A percentile compares a stretch with the other conserved stretches of the same genome.
Conservation (phyloP, 179 eudicot species). For the Silene coronaria region DNA sequence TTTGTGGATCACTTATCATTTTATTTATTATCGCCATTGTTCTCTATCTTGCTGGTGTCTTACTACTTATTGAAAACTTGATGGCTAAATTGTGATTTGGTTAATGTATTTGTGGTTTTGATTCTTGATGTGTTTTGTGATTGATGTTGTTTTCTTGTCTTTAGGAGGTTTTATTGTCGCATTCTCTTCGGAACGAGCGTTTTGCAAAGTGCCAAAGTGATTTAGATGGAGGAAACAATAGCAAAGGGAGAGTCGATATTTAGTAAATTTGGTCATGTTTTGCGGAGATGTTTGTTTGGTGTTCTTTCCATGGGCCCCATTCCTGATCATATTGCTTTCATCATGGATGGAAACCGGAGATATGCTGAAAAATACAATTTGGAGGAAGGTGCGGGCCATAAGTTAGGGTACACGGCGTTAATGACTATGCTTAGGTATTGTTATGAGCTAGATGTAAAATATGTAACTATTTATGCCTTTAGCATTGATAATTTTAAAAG, state of each 20-base stretch:
- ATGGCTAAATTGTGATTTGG: too few relatives aligned
- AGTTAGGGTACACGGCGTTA: constrained; percentile 42
- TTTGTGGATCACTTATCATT: too few relatives aligned
- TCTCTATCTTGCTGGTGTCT: too few relatives aligned
- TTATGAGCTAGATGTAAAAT: constrained; percentile 50
- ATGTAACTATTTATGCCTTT: constrained; percentile 61
- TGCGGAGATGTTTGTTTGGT: constrained; percentile 40
- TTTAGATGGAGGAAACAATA: constrained; percentile 15
- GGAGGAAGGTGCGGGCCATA: constrained; percentile 53
- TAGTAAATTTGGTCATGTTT: constrained; percentile 19
- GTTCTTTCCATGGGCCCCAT: constrained; percentile 54
- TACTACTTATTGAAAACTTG: too few relatives aligned
- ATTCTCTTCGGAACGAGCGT: background rate
- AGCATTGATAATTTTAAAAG: constrained; percentile 76
- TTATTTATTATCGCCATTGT: too few relatives aligned
- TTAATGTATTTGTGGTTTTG: background rate
- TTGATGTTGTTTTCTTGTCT: background rate
- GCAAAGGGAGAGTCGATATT: constrained; percentile 16
- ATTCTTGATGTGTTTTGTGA: background rate
- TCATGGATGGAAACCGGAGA: constrained; percentile 81
- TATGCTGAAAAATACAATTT: constrained; percentile 48
- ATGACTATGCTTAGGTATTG: constrained; percentile 55
- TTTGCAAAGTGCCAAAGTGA: constrained; percentile 1
- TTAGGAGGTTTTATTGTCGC: background rate
- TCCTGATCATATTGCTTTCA: constrained; percentile 63